Evolutionary conservation across 768 basidiomycete species (phyloP).

Genomic region (Podaxis mareebaensis): DNA sequence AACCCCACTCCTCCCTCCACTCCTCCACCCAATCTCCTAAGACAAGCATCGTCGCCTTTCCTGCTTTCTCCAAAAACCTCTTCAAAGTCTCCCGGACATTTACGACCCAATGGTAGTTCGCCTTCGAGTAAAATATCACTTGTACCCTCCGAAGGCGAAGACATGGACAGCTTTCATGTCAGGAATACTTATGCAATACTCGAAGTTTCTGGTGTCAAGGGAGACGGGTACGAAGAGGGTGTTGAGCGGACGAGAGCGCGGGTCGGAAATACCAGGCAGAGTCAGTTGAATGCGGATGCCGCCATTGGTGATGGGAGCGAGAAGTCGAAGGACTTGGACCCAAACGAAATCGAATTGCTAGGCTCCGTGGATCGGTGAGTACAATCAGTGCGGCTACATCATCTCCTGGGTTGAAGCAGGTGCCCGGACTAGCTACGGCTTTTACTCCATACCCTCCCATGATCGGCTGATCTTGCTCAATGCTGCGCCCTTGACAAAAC

Average conservation of each 20-base stretch:
- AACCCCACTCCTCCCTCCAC: conserved; percentile 28
- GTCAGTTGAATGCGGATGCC: conserved; percentile 55
- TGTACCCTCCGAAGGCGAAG: conserved; percentile 76
- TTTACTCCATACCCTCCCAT: conserved; percentile 78
- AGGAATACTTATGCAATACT: conserved; percentile 87
- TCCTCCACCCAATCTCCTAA: conserved; percentile 25
- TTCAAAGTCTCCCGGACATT: conserved; percentile 22
- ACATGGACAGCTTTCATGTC: conserved; percentile 80
- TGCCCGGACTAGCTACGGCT: conserved; percentile 73
- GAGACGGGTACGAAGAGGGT: conserved; percentile 94
- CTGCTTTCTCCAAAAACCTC: conserved; percentile 29
- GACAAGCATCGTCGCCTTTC: conserved; percentile 26
- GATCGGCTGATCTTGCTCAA: conserved; percentile 81
- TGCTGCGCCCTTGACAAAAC: conserved; percentile 60
- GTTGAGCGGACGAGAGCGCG: conserved; percentile 86
- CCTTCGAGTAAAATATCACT: conserved; percentile 47
- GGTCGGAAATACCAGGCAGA: conserved; percentile 28
- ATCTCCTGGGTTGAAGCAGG: conserved; percentile 14
- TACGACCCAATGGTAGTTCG: conserved; percentile 21
- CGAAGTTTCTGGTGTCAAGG: conserved; percentile 88
- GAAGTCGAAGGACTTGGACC: conserved; percentile 65
- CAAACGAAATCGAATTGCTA: conserved; percentile 74
- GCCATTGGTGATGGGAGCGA: conserved; percentile 58
- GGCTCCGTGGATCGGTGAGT: conserved; percentile 85
- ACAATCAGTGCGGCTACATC: conserved; percentile 12